phyloP scores from a whole-genome alignment of 2,329 filamentous ascomycete genomes.

The Diaporthe vaccinii region DNA sequence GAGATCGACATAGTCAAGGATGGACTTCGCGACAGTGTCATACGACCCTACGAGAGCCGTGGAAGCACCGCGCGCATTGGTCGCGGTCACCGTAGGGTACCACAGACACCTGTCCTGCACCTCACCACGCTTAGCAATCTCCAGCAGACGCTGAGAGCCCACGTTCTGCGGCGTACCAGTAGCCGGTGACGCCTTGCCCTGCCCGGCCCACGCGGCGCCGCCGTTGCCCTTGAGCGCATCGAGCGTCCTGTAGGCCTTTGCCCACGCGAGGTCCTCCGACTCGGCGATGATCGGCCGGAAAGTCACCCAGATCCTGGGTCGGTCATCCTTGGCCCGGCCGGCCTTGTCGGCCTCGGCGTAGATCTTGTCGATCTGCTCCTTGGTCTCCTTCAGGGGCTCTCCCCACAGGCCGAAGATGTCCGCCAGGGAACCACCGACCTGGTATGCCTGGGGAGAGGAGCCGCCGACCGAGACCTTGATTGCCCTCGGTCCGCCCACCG shows the following conservation, averaged over 20 bases:
- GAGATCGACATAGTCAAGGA: slow-evolving; percentile 70
- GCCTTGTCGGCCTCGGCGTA: slow-evolving; percentile 71
- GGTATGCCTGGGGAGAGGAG: slow-evolving; percentile 70
- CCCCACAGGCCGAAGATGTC: slow-evolving; percentile 77
- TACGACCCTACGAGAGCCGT: slow-evolving; percentile 70
- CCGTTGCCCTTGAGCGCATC: slow-evolving; percentile 62
- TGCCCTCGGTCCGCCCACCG: slow-evolving; percentile 59
- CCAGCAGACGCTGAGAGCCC: slow-evolving; percentile 69
- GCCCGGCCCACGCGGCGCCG: slow-evolving; percentile 18
- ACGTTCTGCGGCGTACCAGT: slow-evolving; percentile 66
- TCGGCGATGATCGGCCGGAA: slow-evolving; percentile 73
- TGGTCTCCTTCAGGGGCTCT: slow-evolving; percentile 73
- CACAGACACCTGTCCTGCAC: slow-evolving; percentile 73
- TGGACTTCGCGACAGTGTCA: slow-evolving; percentile 65
- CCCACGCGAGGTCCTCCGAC: slow-evolving; percentile 73
- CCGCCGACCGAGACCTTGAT: slow-evolving; percentile 73
- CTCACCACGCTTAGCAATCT: slow-evolving; percentile 68
- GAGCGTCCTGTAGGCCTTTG: slow-evolving; percentile 69
- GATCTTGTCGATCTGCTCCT: slow-evolving; percentile 72
- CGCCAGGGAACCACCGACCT: slow-evolving; percentile 68
- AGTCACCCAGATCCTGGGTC: slow-evolving; percentile 73
- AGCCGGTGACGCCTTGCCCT: slow-evolving; percentile 52
- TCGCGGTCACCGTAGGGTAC: slow-evolving; percentile 74
- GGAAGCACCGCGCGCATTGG: slow-evolving; percentile 70
- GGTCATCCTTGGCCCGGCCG: slow-evolving; percentile 61